Evolutionary conservation across 2,329 filamentous ascomycete species (phyloP).

Genomic region (Fusarium verrucosum): DNA sequence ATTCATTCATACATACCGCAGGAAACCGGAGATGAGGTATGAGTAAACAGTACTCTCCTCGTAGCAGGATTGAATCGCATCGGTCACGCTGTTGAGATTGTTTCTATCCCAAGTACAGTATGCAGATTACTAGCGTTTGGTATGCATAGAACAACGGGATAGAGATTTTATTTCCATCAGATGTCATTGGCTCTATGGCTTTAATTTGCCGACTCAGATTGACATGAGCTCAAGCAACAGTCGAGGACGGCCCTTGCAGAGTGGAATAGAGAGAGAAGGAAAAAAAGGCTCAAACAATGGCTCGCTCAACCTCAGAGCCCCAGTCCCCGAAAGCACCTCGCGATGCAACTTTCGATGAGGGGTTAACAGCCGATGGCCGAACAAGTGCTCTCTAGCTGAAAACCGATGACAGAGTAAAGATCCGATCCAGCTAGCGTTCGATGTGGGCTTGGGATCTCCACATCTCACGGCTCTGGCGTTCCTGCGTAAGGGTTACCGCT

Average conservation of each 20-base stretch:
- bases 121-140: conserved; percentile 12
- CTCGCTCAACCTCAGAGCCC: conserved; percentile 17
- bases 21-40: conserved; percentile 38
- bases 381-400: conserved; percentile 20
- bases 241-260: conserved; percentile 12
- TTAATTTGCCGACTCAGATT: conserved; percentile 24
- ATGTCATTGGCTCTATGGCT: conserved; percentile 20
- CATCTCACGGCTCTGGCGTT: conserved; percentile 42
- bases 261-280: neutral
- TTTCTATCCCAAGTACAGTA: neutral
- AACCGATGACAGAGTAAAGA: conserved; percentile 42
- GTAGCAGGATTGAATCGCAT: neutral
- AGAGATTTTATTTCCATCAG: conserved; percentile 15
- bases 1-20: neutral
- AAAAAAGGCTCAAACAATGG: conserved; percentile 36
- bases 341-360: conserved; percentile 34
- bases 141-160: conserved; percentile 13
- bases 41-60: neutral
- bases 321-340: conserved; percentile 9
- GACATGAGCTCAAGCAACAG: conserved; percentile 8
- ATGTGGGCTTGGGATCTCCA: conserved; percentile 39
- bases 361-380: conserved; percentile 33
- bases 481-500: conserved; percentile 46
- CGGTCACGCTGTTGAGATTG: conserved; percentile 15
- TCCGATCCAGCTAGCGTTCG: conserved; percentile 41